Evolutionary conservation across 495 filamentous ascomycete species (phyloP).

Genomic region (Hypoxylon lienhwacheense): DNA sequence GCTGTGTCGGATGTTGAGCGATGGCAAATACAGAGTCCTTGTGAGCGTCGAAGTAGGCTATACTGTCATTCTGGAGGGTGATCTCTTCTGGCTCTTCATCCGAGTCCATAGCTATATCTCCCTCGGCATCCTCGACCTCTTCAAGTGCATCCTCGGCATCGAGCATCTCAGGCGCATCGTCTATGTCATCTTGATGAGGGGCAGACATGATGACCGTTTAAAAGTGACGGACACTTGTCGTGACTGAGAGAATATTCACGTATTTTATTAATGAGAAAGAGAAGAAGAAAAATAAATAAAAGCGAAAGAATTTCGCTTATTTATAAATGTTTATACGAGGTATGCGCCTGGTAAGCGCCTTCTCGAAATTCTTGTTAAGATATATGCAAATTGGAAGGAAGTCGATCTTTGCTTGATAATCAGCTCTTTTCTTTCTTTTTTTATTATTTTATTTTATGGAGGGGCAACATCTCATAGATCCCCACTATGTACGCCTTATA

Average conservation of each 20-base stretch:
- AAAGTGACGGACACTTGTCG: neutral
- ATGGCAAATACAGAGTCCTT: constrained; percentile 90
- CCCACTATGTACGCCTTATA: constrained; percentile 29
- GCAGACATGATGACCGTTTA: constrained; percentile 34
- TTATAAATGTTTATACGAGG: constrained; percentile 4
- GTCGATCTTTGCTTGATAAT: constrained; percentile 32
- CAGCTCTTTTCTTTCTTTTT: constrained; percentile 27
- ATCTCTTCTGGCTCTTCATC: constrained; percentile 71
- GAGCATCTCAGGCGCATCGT: constrained; percentile 60
- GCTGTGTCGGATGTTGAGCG: constrained; percentile 81
- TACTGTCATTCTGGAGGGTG: constrained; percentile 81
- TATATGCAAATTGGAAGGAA: constrained; percentile 12
- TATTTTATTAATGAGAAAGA: neutral
- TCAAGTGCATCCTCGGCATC: constrained; percentile 74
- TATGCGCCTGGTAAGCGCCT: too few relatives aligned
- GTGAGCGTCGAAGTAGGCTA: constrained; percentile 87
- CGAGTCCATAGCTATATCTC: constrained; percentile 73
- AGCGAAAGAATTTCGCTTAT: neutral
- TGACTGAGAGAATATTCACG: too few relatives aligned
- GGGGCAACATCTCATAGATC: constrained; percentile 28
- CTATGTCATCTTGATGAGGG: constrained; percentile 52
- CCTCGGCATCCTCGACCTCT: constrained; percentile 61
- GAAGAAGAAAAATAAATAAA: neutral
- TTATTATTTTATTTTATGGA: constrained; percentile 27
- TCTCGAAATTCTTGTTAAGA: neutral